Conservation (phyloP, 2,329 filamentous ascomycete species). For the Cercospora citrullina region DNA sequence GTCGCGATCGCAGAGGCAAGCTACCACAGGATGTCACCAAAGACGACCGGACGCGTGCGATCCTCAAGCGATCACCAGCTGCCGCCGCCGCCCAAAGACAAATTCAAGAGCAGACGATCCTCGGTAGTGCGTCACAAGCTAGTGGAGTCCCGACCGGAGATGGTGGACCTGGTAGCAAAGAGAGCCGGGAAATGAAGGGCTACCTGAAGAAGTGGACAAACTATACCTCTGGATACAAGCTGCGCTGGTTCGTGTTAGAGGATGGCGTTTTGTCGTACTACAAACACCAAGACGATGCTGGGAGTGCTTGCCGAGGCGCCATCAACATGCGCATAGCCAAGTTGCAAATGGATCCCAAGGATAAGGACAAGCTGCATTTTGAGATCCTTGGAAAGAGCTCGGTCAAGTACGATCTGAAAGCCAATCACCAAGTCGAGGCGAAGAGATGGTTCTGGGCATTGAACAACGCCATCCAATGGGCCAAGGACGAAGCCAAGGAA, state of each 20-base stretch:
- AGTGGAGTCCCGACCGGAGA: constrained; percentile 44
- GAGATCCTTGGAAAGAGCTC: constrained; percentile 98
- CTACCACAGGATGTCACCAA: constrained; percentile 95
- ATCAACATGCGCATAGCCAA: constrained; percentile 98
- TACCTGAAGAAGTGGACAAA: constrained; percentile 99
- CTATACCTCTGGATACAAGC: constrained; percentile 93
- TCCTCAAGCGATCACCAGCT: constrained; percentile 91
- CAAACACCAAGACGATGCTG: constrained; percentile 97
- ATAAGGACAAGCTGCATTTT: constrained; percentile 98
- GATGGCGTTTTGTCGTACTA: constrained; percentile 98
- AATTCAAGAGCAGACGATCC: constrained; percentile 94
- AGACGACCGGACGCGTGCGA: constrained; percentile 82
- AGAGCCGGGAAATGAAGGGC: constrained; percentile 95
- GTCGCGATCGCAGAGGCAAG: constrained; percentile 91
- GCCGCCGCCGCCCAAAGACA: constrained; percentile 91
- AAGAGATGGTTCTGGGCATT: constrained; percentile 99
- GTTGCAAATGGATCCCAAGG: constrained; percentile 92
- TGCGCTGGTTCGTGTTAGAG: constrained; percentile 96
- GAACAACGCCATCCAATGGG: constrained; percentile 98
- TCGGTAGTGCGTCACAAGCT: constrained; percentile 66
- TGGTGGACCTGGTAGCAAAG: constrained; percentile 67
- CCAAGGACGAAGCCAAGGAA: constrained; percentile 93
- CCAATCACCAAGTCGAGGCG: constrained; percentile 96
- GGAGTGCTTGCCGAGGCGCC: constrained; percentile 90
- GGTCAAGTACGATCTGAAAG: constrained; percentile 96